Evolutionary conservation across 2,329 filamentous ascomycete genomes (phyloP).

Genomic region (Elsinoe perseae): DNA sequence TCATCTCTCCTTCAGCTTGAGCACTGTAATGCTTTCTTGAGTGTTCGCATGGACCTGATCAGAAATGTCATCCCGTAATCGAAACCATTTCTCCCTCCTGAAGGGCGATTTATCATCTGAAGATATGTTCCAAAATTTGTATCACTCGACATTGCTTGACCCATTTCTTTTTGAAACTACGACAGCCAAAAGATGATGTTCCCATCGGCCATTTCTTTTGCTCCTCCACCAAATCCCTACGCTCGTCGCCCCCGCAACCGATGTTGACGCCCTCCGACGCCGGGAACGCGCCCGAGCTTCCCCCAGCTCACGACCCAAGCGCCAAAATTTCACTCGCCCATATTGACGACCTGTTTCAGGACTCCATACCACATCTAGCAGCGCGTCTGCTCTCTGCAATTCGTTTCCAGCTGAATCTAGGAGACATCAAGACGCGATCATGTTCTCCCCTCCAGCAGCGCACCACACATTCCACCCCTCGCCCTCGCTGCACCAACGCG

Average conservation of each 20-base stretch:
- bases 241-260: conserved; percentile 11
- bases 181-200: too few relatives aligned
- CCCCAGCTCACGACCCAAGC: neutral
- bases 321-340: neutral
- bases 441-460: conserved; percentile 3
- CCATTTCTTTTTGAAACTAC: too few relatives aligned
- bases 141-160: too few relatives aligned
- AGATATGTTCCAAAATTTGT: too few relatives aligned
- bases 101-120: too few relatives aligned
- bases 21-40: neutral
- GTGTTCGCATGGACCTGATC: too few relatives aligned
- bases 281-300: neutral
- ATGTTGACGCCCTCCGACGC: conserved; percentile 1
- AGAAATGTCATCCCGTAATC: too few relatives aligned
- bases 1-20: too few relatives aligned
- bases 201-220: neutral
- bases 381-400: neutral
- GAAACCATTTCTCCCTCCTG: too few relatives aligned
- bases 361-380: neutral
- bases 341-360: neutral
- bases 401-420: neutral
- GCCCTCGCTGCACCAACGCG: neutral
- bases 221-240: neutral
- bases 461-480: neutral
- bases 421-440: neutral